Conservation (phyloP, 2,329 filamentous ascomycete genomes). For the Ciborinia camelliae region DNA sequence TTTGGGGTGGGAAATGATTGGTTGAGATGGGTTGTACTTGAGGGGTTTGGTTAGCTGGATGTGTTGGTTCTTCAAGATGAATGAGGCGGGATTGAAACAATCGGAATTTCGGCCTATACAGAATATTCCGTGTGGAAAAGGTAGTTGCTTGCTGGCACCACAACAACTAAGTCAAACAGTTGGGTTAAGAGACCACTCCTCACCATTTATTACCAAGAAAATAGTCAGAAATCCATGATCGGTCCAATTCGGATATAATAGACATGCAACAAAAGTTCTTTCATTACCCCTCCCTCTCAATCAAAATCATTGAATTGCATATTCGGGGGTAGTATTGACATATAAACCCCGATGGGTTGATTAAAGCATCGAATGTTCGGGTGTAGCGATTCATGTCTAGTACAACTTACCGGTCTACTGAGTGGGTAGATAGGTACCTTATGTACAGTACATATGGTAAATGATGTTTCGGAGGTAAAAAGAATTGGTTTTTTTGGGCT, state of each 20-base stretch:
- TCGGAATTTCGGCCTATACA: not conserved
- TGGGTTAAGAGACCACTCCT: no score
- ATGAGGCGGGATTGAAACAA: not conserved
- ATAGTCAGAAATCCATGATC: not conserved
- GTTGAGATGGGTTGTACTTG: not conserved
- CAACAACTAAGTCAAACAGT: not conserved
- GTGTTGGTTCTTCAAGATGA: not conserved
- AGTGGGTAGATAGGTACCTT: no score
- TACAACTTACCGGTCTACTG: no score
- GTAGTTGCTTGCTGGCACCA: not conserved
- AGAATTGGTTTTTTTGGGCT: no score
- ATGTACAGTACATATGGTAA: no score
- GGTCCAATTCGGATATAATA: slow-evolving; percentile 6
- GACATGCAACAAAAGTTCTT: not conserved
- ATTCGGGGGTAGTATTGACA: not conserved
- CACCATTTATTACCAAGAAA: no score
- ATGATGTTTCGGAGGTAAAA: slow-evolving; percentile 5
- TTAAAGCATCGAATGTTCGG: not conserved
- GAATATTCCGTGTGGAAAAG: not conserved
- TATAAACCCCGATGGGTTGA: not conserved
- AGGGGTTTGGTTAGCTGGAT: not conserved
- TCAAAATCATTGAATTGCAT: not conserved
- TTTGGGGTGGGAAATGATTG: not conserved
- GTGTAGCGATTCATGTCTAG: not conserved
- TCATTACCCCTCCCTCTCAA: not conserved